Evolutionary conservation across 768 basidiomycete genomes (phyloP).

Genomic region (Russula lepida): DNA sequence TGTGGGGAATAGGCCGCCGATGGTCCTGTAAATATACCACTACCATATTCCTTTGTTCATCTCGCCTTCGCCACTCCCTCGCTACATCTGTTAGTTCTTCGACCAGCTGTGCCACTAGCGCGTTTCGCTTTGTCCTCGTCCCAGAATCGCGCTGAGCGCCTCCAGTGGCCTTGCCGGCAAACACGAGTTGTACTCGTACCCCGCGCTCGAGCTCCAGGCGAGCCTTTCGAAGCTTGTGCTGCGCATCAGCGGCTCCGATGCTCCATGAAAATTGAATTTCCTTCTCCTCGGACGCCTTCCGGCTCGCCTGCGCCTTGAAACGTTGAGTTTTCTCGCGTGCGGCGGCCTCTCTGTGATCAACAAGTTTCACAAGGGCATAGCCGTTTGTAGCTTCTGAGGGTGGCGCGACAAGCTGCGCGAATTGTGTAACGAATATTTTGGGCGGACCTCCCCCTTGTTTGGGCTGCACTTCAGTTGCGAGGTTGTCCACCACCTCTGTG

Average conservation of each 20-base stretch:
- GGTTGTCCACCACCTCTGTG: constrained; percentile 9
- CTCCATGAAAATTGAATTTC: constrained; percentile 34
- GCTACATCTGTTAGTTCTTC: constrained; percentile 23
- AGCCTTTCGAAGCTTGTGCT: constrained; percentile 32
- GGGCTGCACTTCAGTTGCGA: constrained; percentile 1
- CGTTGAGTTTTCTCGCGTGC: constrained; percentile 14
- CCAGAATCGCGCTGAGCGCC: not conserved
- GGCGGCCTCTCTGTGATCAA: constrained; percentile 5
- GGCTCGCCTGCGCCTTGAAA: constrained; percentile 3
- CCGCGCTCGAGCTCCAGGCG: constrained; percentile 26
- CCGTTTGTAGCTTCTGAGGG: constrained; percentile 18
- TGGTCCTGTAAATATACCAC: constrained; percentile 14
- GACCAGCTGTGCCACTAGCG: constrained; percentile 16
- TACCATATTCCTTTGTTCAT: constrained; percentile 9
- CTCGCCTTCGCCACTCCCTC: constrained; percentile 20
- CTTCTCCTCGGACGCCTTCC: constrained; percentile 24
- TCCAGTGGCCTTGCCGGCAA: constrained; percentile 25
- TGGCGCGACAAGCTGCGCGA: constrained; percentile 15
- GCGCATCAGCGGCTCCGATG: constrained; percentile 28
- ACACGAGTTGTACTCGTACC: constrained; percentile 25
- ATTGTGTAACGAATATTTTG: constrained; percentile 3
- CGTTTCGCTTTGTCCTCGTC: constrained; percentile 2
- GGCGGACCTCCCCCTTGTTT: not conserved
- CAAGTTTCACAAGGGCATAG: constrained; percentile 19
- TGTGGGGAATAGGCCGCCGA: constrained; percentile 16